These are phyloP conservation scores for Lachnellula willkommii DNA, from an alignment of 2,329 filamentous ascomycete species.

Conservation along the genomic window DNA sequence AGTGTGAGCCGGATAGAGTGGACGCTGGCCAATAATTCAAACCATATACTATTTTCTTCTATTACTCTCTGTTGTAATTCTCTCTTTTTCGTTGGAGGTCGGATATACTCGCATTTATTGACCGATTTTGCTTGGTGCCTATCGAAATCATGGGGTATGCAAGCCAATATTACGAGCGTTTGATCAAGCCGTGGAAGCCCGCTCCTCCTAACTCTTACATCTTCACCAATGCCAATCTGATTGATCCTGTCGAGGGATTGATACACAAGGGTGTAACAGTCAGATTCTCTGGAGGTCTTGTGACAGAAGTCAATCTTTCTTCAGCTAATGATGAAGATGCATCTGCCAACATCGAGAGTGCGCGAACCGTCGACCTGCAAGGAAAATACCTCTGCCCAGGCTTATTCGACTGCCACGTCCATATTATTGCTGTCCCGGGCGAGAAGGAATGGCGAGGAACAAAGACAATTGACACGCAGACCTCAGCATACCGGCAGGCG, in stretches of 20 bases:
- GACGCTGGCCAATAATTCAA: too few relatives aligned
- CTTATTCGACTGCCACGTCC: slow-evolving; percentile 47
- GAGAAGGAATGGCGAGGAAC: slow-evolving; percentile 24
- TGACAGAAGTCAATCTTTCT: slow-evolving; percentile 12
- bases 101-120: too few relatives aligned
- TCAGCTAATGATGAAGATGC: not conserved
- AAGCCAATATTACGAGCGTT: not conserved
- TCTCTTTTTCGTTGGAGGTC: too few relatives aligned
- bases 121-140: too few relatives aligned
- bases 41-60: too few relatives aligned
- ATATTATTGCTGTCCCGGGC: slow-evolving; percentile 40
- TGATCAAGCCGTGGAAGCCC: not conserved
- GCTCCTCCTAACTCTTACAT: slow-evolving; percentile 2
- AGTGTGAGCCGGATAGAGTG: too few relatives aligned
- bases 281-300: slow-evolving; percentile 33
- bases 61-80: too few relatives aligned
- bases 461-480: not conserved
- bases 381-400: slow-evolving; percentile 45
- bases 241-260: slow-evolving; percentile 35
- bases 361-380: slow-evolving; percentile 31
- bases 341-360: not conserved
- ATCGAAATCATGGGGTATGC: not conserved
- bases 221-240: slow-evolving; percentile 40
- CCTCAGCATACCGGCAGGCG: slow-evolving; percentile 35
- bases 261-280: slow-evolving; percentile 31